Conservation (phyloP, 108 stramenopile genomes). For the Bacterosira constricta region DNA sequence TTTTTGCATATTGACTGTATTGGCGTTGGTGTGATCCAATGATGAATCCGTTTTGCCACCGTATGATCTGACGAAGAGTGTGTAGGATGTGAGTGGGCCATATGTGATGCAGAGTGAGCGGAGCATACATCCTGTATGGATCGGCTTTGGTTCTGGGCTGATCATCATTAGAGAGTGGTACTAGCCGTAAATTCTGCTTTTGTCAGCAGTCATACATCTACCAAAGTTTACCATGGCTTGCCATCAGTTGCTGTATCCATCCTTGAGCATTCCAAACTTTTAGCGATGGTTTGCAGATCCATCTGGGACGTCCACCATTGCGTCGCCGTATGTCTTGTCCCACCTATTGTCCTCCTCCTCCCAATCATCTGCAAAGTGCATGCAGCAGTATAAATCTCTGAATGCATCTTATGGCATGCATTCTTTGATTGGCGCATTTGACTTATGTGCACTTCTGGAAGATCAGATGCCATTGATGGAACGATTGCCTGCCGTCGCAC, state of each 20-base stretch:
- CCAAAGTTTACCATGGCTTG: conserved; percentile 4
- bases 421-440: not conserved
- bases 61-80: conserved; percentile 1
- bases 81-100: conserved; percentile 12
- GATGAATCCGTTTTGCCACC: not conserved
- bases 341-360: not conserved
- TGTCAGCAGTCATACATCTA: conserved; percentile 13
- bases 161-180: conserved; percentile 3
- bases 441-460: not conserved
- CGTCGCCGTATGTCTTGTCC: not conserved
- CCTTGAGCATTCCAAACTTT: not conserved
- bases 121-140: conserved; percentile 11
- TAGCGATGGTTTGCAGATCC: not conserved
- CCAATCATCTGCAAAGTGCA: conserved; percentile 9
- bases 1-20: conserved; percentile 17
- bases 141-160: conserved; percentile 21
- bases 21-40: not conserved
- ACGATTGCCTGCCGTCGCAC: no score
- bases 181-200: conserved; percentile 22
- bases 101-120: conserved; percentile 12
- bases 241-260: not conserved
- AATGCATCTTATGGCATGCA: conserved; percentile 1
- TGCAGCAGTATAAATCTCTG: conserved; percentile 7
- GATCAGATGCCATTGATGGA: not conserved
- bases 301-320: not conserved